Evolutionary conservation across 2,329 filamentous ascomycete species (phyloP), one percentile per base, ranked within the genome.

Genomic region (Colletotrichum melonis): DNA sequence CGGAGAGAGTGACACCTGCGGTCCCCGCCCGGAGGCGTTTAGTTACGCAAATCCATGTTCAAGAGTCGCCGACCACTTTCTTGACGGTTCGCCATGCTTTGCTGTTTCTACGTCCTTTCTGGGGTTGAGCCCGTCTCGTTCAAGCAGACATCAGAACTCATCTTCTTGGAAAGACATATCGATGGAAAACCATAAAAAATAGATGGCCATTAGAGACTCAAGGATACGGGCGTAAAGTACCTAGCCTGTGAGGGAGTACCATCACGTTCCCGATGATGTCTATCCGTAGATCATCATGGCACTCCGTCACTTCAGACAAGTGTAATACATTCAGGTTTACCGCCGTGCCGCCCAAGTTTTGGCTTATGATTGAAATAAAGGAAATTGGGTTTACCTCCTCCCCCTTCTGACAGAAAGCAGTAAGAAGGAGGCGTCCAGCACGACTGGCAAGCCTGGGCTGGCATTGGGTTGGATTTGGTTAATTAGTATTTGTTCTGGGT

Each of bases 391-490:
- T 49, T 7, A 49, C 42, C 42, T 7, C 11, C 32, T 35, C 32
- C 32, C 11, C 32, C 32, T 5, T 22, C 19, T 19, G 8, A 22
- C 19, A 22, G 7, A 49, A 16, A 49, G 59, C 12, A 42, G 5
- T 46, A 24, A 62, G 22, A 32, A 19, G 24, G 62, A 28, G 62
- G 9, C 16, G 30, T n/a, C 26, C 12, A 28, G n/a, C 46, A 9
- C 42, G 32, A 49, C 42, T 42, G 38, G 38, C 16, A 42, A 16
- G 14, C 8, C 42, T 49, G 42, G 42, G 42, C 16, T 49, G 42
- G 42, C 42, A 49, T 49, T n/a, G 42, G 52, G 16, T 60, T 55
- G 55, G 60, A 60, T 64, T 64, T 73, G 54, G 66, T 69, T 46
- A 26, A 32, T 14, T 63, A 24, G 59, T 63, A 46, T 70, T 69